Percentiles rank a stretch among this genome's conserved stretches.
phyloP scores from a whole-genome alignment of 129 eudicot genomes.

The Flaveria ramosissima region DNA sequence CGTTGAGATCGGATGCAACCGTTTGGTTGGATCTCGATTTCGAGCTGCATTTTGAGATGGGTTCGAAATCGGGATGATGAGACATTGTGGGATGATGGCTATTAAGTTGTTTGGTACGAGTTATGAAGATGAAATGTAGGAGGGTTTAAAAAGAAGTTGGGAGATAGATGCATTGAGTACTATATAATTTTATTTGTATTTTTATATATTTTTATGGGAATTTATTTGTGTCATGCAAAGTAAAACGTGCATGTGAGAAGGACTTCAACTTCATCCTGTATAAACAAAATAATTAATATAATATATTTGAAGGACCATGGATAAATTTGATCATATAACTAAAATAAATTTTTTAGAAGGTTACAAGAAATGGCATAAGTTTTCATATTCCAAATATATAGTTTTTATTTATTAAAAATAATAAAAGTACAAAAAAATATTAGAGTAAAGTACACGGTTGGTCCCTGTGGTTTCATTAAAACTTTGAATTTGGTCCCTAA shows the following conservation, averaged over 20 bases:
- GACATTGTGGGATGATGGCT: constrained; percentile 47
- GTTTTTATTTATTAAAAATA: background rate
- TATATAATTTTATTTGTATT: too few relatives aligned
- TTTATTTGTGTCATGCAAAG: too few relatives aligned
- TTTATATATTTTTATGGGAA: too few relatives aligned
- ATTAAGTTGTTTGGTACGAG: constrained; percentile 31
- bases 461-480: too few relatives aligned
- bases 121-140: constrained; percentile 33
- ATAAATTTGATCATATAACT: too few relatives aligned
- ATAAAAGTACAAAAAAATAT: background rate
- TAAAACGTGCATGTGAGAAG: too few relatives aligned
- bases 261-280: too few relatives aligned
- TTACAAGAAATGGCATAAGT: background rate
- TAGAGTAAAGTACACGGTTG: too few relatives aligned
- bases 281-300: too few relatives aligned
- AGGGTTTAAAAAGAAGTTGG: constrained; percentile 45
- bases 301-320: too few relatives aligned
- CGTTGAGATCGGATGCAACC: constrained; percentile 68
- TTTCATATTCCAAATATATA: background rate
- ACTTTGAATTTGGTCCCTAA: too few relatives aligned
- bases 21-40: constrained; percentile 52
- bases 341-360: background rate
- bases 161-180: background rate
- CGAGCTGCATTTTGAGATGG: constrained; percentile 49
- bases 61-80: constrained; percentile 45